These are phyloP conservation scores for Mrakiaceae sp. DNA, from an alignment of 1,284 basidiomycete genomes.

Conservation along the genomic window DNA sequence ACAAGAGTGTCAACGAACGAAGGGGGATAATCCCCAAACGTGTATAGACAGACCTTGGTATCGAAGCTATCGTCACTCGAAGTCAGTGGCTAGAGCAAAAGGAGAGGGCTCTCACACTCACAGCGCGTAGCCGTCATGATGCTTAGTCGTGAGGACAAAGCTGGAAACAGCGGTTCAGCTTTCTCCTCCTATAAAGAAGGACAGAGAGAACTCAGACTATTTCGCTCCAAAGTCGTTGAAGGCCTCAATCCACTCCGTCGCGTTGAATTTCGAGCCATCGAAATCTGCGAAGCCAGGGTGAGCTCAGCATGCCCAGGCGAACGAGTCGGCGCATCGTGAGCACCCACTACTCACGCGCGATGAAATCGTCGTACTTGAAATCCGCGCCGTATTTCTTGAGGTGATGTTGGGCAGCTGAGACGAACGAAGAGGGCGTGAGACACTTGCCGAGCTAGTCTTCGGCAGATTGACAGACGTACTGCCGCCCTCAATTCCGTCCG, in stretches of 20 bases:
- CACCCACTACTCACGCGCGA: slow-evolving; percentile 21
- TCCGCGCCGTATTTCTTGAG: slow-evolving; percentile 41
- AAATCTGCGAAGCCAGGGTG: slow-evolving; percentile 36
- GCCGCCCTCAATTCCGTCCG: slow-evolving; percentile 4
- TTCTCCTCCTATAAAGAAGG: background rate
- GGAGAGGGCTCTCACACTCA: no score
- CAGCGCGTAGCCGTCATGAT: slow-evolving; percentile 39
- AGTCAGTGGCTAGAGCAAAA: no score
- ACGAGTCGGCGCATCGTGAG: no score
- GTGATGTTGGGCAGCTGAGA: slow-evolving; percentile 43
- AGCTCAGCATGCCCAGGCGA: no score
- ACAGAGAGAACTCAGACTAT: background rate
- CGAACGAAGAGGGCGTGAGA: slow-evolving; percentile 14
- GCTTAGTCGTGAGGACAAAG: slow-evolving; percentile 42
- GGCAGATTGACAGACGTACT: slow-evolving; percentile 4
- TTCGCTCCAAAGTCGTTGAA: slow-evolving; percentile 31
- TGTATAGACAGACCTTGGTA: slow-evolving; percentile 27
- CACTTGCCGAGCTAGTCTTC: no score
- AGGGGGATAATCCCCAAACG: no score
- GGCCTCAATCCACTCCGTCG: slow-evolving; percentile 45
- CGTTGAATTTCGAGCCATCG: slow-evolving; percentile 41
- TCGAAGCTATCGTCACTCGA: slow-evolving; percentile 34
- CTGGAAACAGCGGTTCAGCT: background rate
- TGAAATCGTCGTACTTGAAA: slow-evolving; percentile 48
- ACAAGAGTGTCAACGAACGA: no score